A percentile compares a stretch with the other conserved stretches of the same genome.
These are phyloP conservation scores for Bacterosira constricta DNA, from an alignment of 108 stramenopile species.

Conservation along the genomic window DNA sequence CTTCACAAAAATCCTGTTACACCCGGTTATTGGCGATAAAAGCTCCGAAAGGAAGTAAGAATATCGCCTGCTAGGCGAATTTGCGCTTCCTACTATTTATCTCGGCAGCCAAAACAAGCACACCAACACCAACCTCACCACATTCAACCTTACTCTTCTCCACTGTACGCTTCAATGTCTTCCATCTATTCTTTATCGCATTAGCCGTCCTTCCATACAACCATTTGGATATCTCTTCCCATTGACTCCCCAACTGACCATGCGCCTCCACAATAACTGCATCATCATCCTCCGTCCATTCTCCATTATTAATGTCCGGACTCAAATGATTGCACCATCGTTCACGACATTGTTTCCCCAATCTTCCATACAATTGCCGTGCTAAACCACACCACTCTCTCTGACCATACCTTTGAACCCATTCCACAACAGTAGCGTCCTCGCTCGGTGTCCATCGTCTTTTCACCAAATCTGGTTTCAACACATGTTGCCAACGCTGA, in stretches of 20 bases:
- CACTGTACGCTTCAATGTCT: constrained; percentile 77
- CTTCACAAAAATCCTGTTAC: too few relatives aligned
- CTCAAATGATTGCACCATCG: constrained; percentile 98
- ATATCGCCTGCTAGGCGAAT: too few relatives aligned
- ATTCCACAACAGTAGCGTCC: constrained; percentile 73
- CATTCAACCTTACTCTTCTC: not conserved
- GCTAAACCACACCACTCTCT: constrained; percentile 93
- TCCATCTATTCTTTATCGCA: constrained; percentile 98
- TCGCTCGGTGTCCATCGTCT: constrained; percentile 97
- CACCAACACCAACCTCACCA: not conserved
- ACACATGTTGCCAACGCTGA: constrained; percentile 98
- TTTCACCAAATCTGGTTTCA: constrained; percentile 94
- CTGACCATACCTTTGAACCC: constrained; percentile 77
- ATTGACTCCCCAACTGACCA: constrained; percentile 81
- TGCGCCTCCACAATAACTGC: constrained; percentile 75
- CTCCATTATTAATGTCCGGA: constrained; percentile 91
- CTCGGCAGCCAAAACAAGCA: not conserved
- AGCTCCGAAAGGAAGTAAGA: too few relatives aligned
- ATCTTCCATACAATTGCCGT: constrained; percentile 85
- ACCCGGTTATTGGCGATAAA: too few relatives aligned
- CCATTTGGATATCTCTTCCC: constrained; percentile 95
- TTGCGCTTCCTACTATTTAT: constrained; percentile 24
- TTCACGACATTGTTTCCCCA: constrained; percentile 98
- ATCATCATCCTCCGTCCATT: constrained; percentile 94
- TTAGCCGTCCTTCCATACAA: constrained; percentile 95